phyloP scores from a whole-genome alignment of 768 basidiomycete genomes.

The Tricholoma sp. region DNA sequence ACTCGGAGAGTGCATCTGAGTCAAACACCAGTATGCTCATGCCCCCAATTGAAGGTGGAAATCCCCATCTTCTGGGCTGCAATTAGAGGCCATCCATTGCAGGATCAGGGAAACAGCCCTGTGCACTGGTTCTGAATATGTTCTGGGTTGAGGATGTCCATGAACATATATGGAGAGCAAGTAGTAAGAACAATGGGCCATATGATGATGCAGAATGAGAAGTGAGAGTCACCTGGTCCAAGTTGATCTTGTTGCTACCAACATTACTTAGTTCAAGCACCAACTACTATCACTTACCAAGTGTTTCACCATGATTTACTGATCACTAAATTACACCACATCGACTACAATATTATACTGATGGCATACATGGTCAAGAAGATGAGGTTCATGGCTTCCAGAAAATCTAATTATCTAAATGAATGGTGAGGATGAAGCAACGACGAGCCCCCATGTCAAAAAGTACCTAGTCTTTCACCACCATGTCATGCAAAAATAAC shows the following conservation, averaged over 20 bases:
- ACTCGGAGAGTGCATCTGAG: slow-evolving; percentile 84
- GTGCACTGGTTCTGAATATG: slow-evolving; percentile 91
- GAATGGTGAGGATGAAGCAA: too few relatives aligned
- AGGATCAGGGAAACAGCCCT: slow-evolving; percentile 77
- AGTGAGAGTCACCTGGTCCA: slow-evolving; percentile 73
- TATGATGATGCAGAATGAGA: not conserved
- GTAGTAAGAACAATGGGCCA: not conserved
- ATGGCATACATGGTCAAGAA: too few relatives aligned
- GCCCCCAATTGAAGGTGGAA: slow-evolving; percentile 91
- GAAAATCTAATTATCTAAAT: too few relatives aligned
- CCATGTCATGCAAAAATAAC: too few relatives aligned
- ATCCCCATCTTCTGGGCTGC: slow-evolving; percentile 94
- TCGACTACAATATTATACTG: too few relatives aligned
- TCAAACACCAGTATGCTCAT: slow-evolving; percentile 98
- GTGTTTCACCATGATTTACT: too few relatives aligned
- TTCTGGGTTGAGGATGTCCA: slow-evolving; percentile 67
- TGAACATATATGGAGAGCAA: slow-evolving; percentile 80
- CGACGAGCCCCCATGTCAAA: too few relatives aligned
- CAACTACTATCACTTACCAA: too few relatives aligned
- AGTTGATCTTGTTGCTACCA: slow-evolving; percentile 93
- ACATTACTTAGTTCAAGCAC: slow-evolving; percentile 99
- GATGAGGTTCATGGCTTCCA: too few relatives aligned
- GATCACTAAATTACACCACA: too few relatives aligned
- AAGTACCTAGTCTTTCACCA: too few relatives aligned
- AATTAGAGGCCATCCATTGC: slow-evolving; percentile 79